Conservation (phyloP, 208 protist species). For the Trypanosoma melophagium region DNA sequence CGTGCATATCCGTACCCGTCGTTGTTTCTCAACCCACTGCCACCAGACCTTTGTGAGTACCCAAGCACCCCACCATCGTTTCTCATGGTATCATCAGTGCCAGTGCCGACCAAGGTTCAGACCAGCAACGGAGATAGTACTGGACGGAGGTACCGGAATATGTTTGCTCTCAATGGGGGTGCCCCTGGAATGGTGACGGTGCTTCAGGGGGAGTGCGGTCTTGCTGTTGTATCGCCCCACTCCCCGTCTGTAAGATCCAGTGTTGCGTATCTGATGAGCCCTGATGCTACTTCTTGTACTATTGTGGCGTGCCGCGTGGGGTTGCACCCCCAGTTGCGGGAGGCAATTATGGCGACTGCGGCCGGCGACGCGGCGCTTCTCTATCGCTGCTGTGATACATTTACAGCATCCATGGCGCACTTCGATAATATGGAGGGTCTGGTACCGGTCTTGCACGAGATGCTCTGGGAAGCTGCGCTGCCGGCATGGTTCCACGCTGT, state of each 20-base stretch:
- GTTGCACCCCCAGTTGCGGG: slow-evolving; percentile 26
- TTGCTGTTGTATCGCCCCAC: slow-evolving; percentile 25
- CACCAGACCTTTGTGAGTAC: slow-evolving; percentile 1
- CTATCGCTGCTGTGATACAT: slow-evolving; percentile 10
- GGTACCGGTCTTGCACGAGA: slow-evolving; percentile 21
- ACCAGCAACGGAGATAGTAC: not conserved
- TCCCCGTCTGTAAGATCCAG: not conserved
- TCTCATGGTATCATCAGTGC: slow-evolving; percentile 18
- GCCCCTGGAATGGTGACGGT: slow-evolving; percentile 29
- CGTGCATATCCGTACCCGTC: slow-evolving; percentile 44
- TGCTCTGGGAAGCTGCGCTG: slow-evolving; percentile 45
- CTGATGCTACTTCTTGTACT: slow-evolving; percentile 63
- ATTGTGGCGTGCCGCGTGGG: slow-evolving; percentile 51
- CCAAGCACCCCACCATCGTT: slow-evolving; percentile 21
- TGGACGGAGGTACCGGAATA: not conserved
- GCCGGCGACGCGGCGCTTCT: not conserved
- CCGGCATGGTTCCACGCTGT: slow-evolving; percentile 47
- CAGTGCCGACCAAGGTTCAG: not conserved
- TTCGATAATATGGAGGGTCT: slow-evolving; percentile 36
- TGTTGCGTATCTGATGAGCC: slow-evolving; percentile 39
- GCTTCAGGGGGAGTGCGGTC: slow-evolving; percentile 40
- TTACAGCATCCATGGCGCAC: slow-evolving; percentile 49
- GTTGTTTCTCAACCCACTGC: slow-evolving; percentile 48
- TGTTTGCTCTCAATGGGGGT: slow-evolving; percentile 13
- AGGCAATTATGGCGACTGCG: not conserved